Conservation (phyloP, 331 rosid genomes). For the Malus hybrid region DNA sequence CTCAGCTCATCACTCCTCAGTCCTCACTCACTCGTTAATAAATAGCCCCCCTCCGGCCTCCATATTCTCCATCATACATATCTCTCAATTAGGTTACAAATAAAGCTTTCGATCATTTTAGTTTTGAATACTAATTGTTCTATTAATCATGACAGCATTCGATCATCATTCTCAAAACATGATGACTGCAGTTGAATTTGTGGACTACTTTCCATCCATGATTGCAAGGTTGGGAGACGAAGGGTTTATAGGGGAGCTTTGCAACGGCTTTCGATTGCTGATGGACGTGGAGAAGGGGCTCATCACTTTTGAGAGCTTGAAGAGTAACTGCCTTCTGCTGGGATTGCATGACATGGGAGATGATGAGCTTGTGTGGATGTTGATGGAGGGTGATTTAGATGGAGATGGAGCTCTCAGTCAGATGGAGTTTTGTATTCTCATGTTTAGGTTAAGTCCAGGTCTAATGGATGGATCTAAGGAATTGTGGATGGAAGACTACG, state of each 20-base stretch:
- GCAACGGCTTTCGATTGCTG: conserved; percentile 59
- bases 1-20: not conserved
- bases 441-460: conserved; percentile 82
- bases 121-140: not conserved
- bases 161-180: not conserved
- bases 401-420: conserved; percentile 78
- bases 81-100: not conserved
- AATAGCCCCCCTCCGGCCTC: not conserved
- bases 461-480: conserved; percentile 36
- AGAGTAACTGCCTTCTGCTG: conserved; percentile 41
- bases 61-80: not conserved
- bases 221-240: conserved; percentile 50
- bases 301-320: conserved; percentile 85
- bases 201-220: conserved; percentile 72
- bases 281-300: conserved; percentile 74
- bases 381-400: conserved; percentile 75
- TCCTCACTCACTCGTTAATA: not conserved
- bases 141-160: not conserved
- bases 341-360: conserved; percentile 59
- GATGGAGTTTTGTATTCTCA: conserved; percentile 80
- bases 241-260: conserved; percentile 66
- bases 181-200: conserved; percentile 26
- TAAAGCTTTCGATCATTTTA: not conserved
- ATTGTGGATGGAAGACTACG: not conserved
- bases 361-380: conserved; percentile 66